A percentile compares a stretch with the other conserved stretches of the same genome.
Conservation (phyloP, 1,284 basidiomycete genomes). For the Phlebopus sp. region DNA sequence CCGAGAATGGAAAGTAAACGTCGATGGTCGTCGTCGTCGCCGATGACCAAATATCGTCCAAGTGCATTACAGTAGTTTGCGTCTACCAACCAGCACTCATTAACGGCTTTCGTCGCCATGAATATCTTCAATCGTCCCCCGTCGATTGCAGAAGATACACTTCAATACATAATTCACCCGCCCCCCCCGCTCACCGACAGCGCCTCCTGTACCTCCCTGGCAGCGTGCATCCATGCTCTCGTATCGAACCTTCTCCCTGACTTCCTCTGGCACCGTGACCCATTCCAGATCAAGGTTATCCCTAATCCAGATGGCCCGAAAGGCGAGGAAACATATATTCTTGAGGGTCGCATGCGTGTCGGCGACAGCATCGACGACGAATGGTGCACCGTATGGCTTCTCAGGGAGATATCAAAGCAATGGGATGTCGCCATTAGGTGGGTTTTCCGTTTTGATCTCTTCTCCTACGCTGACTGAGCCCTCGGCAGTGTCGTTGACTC, state of each 20-base stretch:
- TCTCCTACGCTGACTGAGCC: conserved; percentile 6
- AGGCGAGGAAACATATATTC: conserved; percentile 43
- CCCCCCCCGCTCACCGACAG: conserved; percentile 49
- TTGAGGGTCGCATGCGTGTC: conserved; percentile 81
- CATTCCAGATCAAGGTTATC: conserved; percentile 77
- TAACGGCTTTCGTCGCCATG: conserved; percentile 17
- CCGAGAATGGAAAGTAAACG: conserved; percentile 18
- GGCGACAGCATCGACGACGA: conserved; percentile 96
- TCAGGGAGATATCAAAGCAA: conserved; percentile 69
- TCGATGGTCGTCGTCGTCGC: not conserved
- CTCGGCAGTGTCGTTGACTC: conserved; percentile 72
- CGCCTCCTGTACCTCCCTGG: conserved; percentile 62
- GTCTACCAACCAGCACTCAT: not conserved
- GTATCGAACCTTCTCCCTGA: conserved; percentile 58
- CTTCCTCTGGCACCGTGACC: conserved; percentile 87
- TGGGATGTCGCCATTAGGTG: conserved; percentile 81
- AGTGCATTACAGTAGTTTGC: too few relatives aligned
- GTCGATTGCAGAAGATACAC: conserved; percentile 80
- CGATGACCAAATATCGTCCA: conserved; percentile 34
- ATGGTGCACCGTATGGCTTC: conserved; percentile 90
- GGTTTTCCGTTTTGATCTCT: conserved; percentile 6
- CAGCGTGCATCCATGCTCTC: conserved; percentile 62
- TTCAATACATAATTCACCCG: conserved; percentile 74
- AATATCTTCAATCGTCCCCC: conserved; percentile 70
- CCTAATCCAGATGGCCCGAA: conserved; percentile 39